Evolutionary conservation across 768 basidiomycete genomes (phyloP), one percentile per base, ranked within the genome.

Genomic region (Leccinum incarnatum): DNA sequence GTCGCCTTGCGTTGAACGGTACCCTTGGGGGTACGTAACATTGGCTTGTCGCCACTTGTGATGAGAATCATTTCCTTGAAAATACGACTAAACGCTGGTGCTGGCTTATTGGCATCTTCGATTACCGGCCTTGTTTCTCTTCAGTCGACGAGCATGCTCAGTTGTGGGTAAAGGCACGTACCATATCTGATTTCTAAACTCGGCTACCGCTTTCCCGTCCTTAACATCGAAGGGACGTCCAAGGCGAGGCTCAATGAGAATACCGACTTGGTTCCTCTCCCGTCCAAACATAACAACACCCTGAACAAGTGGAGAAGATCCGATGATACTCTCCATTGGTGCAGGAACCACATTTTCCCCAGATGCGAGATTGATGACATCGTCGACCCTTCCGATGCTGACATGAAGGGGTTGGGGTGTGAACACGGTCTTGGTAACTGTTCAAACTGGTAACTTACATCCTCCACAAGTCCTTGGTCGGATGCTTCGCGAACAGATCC

Each of bases 31-130:
- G 80, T 68, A 45, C 77, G 75, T 8, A 73, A 67, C 49, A 84
- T 63, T 0, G 82, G 83, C 61, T 79, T 81, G 2, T 65, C 69
- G 14, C 70, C 45, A 1, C 67, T 65, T 1, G 81, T 70, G 9
- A 83, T 62, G 14, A 83, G 40, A 45, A 84, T 81, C 82, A 83
- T 79, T 62, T 83, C 79, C 65, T 80, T 81, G 68, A 78, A 81
- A 9, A 81, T 74, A 9, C 76, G 71, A 53, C 78, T 78, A 59
- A 77, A 79, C 0, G 75, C 68, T 0, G 81, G 81, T 0, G 79
- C 72, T 2, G 62, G 56, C 10, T 62, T 67, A 47, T 81, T 82
- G 1, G 79, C 81, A 42, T 79, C 75, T n/a, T 79, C 78, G 1
- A 82, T 74, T 19, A 62, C 54, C 0, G 76, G 70, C 75, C 78